A percentile compares a stretch with the other conserved stretches of the same genome.
phyloP scores from a whole-genome alignment of 345 rosid species.

The Eucalyptus regnans region DNA sequence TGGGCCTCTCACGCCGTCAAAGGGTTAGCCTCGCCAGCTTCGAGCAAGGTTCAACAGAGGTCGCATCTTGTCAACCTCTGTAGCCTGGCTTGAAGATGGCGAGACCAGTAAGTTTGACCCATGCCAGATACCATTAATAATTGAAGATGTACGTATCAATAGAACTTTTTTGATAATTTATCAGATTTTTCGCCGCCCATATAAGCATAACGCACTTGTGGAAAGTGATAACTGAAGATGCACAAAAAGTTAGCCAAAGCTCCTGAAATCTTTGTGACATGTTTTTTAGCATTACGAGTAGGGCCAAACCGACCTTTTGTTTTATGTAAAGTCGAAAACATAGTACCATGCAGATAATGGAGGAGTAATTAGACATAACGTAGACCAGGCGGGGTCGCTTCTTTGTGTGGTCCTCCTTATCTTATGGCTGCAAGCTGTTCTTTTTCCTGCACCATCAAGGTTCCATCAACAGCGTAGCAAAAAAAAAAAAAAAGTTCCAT shows the following conservation, averaged over 20 bases:
- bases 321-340: neutral
- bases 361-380: neutral
- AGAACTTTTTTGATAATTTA: neutral
- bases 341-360: neutral
- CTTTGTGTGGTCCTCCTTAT: neutral
- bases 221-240: neutral
- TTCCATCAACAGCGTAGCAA: neutral
- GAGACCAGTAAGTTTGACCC: neutral
- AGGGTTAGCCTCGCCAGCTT: neutral
- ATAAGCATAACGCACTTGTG: neutral
- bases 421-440: neutral
- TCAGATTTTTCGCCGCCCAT: too few species aligned
- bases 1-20: neutral
- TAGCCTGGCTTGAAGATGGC: neutral
- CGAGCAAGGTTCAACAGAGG: fast-evolving
- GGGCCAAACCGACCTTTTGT: neutral
- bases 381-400: neutral
- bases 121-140: neutral
- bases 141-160: too few species aligned
- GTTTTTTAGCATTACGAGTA: neutral
- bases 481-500: neutral
- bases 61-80: neutral
- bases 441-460: neutral
- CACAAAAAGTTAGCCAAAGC: neutral
- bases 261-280: neutral